A percentile compares a stretch with the other conserved stretches of the same genome.
These are phyloP conservation scores for Neopestalotiopsis rosae DNA, from an alignment of 2,329 filamentous ascomycete species.

Conservation along the genomic window DNA sequence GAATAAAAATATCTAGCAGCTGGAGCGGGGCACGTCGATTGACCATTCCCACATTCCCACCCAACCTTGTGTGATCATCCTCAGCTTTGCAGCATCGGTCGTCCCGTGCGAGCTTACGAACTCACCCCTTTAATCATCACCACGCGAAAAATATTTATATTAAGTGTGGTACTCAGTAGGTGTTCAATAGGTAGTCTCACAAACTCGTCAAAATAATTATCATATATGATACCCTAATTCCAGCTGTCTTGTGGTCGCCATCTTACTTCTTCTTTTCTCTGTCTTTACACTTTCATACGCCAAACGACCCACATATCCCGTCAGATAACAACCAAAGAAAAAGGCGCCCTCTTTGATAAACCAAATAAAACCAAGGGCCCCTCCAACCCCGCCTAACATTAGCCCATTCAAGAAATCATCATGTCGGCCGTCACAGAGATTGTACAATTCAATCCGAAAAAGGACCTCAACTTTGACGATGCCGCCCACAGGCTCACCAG, in stretches of 20 bases:
- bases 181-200: neutral
- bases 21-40: neutral
- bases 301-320: neutral
- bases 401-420: neutral
- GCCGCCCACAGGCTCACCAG: conserved; percentile 17
- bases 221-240: neutral
- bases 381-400: too few species aligned
- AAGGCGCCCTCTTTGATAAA: neutral
- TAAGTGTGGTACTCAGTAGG: neutral
- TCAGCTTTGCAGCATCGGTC: neutral
- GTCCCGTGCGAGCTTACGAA: neutral
- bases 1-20: neutral
- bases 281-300: too few species aligned
- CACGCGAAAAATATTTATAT: neutral
- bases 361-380: neutral
- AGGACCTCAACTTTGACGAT: conserved; percentile 17
- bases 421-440: conserved; percentile 35
- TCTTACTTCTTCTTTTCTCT: neutral
- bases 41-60: neutral
- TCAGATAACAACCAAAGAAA: neutral
- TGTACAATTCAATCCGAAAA: conserved; percentile 23
- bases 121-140: neutral
- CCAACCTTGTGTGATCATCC: neutral
- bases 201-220: neutral
- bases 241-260: neutral